These are phyloP conservation scores for Myxozyma melibiosi DNA, from an alignment of 805 yeast species.

Conservation along the genomic window DNA sequence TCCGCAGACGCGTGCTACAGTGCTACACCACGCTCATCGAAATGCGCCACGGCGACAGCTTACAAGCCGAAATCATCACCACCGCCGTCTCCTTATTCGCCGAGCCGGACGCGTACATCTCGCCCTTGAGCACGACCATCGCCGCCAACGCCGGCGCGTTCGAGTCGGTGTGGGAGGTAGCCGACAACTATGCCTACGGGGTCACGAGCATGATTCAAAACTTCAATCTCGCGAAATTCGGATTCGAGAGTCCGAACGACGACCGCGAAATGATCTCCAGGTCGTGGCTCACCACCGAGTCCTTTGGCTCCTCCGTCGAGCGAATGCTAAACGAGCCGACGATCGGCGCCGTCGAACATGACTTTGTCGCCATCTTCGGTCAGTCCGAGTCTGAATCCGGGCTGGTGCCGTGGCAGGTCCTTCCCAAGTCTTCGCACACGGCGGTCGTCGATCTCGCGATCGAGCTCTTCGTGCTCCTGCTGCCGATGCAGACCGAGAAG, in stretches of 20 bases:
- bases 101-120: constrained; percentile 38
- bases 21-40: constrained; percentile 45
- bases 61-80: constrained; percentile 47
- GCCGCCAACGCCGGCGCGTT: constrained; percentile 38
- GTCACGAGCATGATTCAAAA: constrained; percentile 47
- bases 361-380: constrained; percentile 30
- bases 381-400: constrained; percentile 16
- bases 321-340: constrained; percentile 34
- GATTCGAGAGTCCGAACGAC: constrained; percentile 34
- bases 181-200: constrained; percentile 49
- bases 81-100: constrained; percentile 41
- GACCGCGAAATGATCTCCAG: constrained; percentile 10
- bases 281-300: constrained; percentile 37
- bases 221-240: constrained; percentile 40
- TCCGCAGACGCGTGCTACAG: constrained; percentile 51
- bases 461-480: constrained; percentile 68
- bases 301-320: constrained; percentile 33
- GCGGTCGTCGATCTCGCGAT: constrained; percentile 75
- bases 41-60: constrained; percentile 39
- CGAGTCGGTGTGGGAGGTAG: constrained; percentile 43
- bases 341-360: constrained; percentile 37
- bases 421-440: constrained; percentile 43
- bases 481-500: constrained; percentile 71
- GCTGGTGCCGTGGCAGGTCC: constrained; percentile 25
- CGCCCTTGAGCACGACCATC: constrained; percentile 38